Evolutionary conservation across 768 basidiomycete species (phyloP).

Genomic region (Pisolithus sp.): DNA sequence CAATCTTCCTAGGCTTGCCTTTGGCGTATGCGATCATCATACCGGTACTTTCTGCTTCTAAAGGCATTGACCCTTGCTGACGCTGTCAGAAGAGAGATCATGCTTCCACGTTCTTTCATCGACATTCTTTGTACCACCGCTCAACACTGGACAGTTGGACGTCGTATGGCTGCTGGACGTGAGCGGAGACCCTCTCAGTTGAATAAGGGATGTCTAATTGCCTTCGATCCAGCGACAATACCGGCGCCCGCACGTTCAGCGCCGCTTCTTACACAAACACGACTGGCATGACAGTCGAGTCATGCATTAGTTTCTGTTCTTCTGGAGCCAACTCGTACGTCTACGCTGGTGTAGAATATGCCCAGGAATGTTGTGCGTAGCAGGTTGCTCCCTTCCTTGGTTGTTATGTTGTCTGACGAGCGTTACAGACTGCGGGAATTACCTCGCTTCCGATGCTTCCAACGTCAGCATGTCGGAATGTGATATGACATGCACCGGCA

Average conservation of each 20-base stretch:
- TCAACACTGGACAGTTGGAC: constrained; percentile 50
- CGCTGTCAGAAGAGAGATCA: not conserved
- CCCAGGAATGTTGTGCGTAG: constrained; percentile 54
- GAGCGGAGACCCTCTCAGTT: constrained; percentile 9
- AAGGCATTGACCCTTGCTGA: not conserved
- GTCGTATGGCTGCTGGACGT: constrained; percentile 60
- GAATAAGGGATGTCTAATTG: constrained; percentile 8
- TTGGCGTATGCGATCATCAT: not conserved
- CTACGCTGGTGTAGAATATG: constrained; percentile 68
- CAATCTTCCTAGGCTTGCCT: constrained; percentile 1
- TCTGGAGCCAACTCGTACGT: constrained; percentile 35
- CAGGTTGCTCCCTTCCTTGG: not conserved
- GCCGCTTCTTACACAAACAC: constrained; percentile 40
- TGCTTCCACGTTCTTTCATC: not conserved
- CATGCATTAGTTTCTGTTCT: constrained; percentile 40
- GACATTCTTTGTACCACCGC: constrained; percentile 9
- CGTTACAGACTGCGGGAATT: constrained; percentile 56
- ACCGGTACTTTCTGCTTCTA: constrained; percentile 2
- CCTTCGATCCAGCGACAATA: constrained; percentile 42
- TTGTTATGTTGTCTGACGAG: not conserved
- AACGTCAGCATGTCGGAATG: constrained; percentile 48
- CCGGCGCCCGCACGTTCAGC: constrained; percentile 51
- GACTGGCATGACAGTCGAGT: constrained; percentile 56
- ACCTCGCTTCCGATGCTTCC: constrained; percentile 39
- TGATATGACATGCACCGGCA: constrained; percentile 54